Evolutionary conservation across 2,329 filamentous ascomycete genomes (phyloP), one percentile per base, ranked within the genome.

Genomic region (Knoxdaviesia proteae): DNA sequence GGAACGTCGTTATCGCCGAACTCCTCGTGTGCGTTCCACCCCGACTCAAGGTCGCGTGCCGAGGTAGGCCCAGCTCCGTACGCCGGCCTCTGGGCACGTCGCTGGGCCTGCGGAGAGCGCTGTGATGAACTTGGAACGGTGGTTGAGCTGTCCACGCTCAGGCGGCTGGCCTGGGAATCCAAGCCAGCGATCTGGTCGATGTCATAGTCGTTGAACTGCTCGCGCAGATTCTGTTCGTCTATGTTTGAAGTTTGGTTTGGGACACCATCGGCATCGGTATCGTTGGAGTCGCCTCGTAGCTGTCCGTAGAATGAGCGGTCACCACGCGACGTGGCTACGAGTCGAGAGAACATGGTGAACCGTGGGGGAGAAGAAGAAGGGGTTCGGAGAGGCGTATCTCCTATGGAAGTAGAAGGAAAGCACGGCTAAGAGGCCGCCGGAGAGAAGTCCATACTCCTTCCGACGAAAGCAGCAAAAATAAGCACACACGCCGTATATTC

Each of bases 1-100:
- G 75, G 75, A 0, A 79, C 74, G 50, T 78, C 74, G 43, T 77
- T 74, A 44, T 71, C 67, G 5, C 54, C 58, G 32, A 70, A 66
- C 3, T 71, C 66, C 32, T 73, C 68, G 10, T 40, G 11, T 29
- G 35, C 20, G 20, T 20, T 20, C 20, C 20, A 20, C 20, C 20
- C 20, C 20, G 20, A 20, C 20, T 20, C 20, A 20, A 20, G 20
- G 20, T 20, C 20, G 20, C 20, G 20, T 3, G 20, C 20, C 20
- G 20, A 20, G 2, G 20, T 2, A 20, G 20, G 20, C 2, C 20
- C 20, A 20, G 20, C 20, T 20, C 20, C 20, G 20, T 20, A 20
- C 20, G 20, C 20, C 20, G 20, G 20, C 20, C 20, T 20, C 20
- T 20, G 20, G 20, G 3, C 20, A 20, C 3, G 20, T 20, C 20